Conservation (phyloP, 116 monocot genomes). For the Zostera marina region DNA sequence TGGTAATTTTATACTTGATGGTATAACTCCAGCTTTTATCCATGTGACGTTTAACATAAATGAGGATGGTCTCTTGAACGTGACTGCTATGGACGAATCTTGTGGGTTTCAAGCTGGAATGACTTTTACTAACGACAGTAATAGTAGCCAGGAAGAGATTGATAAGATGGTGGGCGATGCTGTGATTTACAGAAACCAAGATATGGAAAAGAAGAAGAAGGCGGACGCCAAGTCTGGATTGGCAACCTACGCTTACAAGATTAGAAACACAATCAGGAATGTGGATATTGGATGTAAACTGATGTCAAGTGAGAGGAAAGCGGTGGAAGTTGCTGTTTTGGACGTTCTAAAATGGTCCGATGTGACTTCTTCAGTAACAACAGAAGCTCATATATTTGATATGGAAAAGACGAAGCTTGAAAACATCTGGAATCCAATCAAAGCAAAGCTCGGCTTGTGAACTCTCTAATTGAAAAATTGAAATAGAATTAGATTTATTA, state of each 20-base stretch:
- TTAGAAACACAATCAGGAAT: not conserved
- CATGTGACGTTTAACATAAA: not conserved
- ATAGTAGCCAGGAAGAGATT: not conserved
- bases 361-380: no score
- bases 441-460: no score
- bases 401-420: not conserved
- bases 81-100: not conserved
- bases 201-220: not conserved
- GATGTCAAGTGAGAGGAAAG: not conserved
- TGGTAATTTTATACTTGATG: not conserved
- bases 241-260: not conserved
- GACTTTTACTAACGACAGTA: not conserved
- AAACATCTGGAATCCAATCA: not conserved
- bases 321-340: not conserved
- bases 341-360: not conserved
- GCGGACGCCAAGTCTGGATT: not conserved
- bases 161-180: not conserved
- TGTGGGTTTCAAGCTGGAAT: not conserved
- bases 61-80: not conserved
- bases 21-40: not conserved
- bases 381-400: not conserved
- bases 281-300: not conserved
- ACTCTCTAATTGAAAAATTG: no score
- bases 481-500: no score
- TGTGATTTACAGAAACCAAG: not conserved